Evolutionary conservation across 169 alveolate genomes (phyloP).

Genomic region (Eimeria necatrix): DNA sequence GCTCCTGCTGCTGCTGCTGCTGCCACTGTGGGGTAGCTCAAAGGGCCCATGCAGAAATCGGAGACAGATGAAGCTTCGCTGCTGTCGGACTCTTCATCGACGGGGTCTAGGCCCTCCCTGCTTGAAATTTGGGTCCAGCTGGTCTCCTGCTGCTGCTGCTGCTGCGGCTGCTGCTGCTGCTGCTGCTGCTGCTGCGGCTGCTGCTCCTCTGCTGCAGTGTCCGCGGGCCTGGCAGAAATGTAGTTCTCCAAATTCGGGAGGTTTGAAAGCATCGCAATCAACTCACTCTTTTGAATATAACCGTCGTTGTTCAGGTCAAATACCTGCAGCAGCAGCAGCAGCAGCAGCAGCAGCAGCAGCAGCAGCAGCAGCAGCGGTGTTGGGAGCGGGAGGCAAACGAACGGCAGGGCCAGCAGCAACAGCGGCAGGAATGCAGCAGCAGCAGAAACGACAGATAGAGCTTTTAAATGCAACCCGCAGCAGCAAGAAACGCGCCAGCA

Average conservation of each 20-base stretch:
- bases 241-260: slow-evolving; percentile 88
- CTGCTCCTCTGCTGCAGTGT: slow-evolving; percentile 12
- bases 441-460: too few species aligned
- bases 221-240: slow-evolving; percentile 45
- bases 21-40: neutral
- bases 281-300: slow-evolving; percentile 88
- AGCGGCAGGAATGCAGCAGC: too few species aligned
- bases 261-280: slow-evolving; percentile 92
- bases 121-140: neutral
- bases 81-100: neutral
- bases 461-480: too few species aligned
- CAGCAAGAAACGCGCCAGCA: too few species aligned
- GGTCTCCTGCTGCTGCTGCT: slow-evolving; percentile 20
- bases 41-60: neutral
- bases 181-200: neutral
- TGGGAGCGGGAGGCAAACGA: neutral
- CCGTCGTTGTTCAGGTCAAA: slow-evolving; percentile 92
- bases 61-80: neutral
- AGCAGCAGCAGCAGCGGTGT: too few species aligned
- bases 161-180: slow-evolving; percentile 33
- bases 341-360: too few species aligned
- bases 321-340: slow-evolving; percentile 54
- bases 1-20: slow-evolving; percentile 49
- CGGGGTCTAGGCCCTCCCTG: neutral
- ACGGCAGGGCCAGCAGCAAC: slow-evolving; percentile 5